Evolutionary conservation across 2,329 filamentous ascomycete genomes (phyloP), one percentile per base, ranked within the genome.

Genomic region (Xylaria sp.): DNA sequence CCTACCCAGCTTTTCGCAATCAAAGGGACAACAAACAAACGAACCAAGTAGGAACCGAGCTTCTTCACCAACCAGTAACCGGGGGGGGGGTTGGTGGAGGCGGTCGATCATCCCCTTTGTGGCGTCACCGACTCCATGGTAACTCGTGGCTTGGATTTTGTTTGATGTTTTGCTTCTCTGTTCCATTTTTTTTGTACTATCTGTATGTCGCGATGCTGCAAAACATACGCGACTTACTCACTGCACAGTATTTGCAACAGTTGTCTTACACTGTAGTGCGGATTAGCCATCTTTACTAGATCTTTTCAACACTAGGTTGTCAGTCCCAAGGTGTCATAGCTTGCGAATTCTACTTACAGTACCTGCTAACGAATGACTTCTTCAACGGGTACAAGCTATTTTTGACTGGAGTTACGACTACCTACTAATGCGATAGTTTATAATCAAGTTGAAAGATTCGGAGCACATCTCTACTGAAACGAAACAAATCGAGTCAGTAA

Each of bases 41-140:
- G 3, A 28, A 28, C 52, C 52, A 28, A 36, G 15, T 6, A 55
- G 28, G 52, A 58, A 52, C 65, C 43, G 65, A 63, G n/a, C 9
- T 54, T 36, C 36, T 28, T 64, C 39, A 64, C 39, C 48, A 48
- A 23, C 46, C 31, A 33, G 28, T 28, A 28, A 3, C 28, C 28
- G 55, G 61, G 56, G 41, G 6, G 28, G 4, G 55, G 15, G 48
- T 28, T 49, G 43, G 13, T n/a, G 9, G 48, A 13, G 55, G 46
- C 18, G 13, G 49, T 33, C 31, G 49, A 61, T 55, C 46, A 25
- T 20, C 58, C 43, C 33, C 54, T 25, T 58, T 66, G 41, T 58
- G 58, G 52, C 25, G 43, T 63, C 58, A 33, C 67, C 63, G 55
- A 62, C 28, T 18, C 62, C 57, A 58, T 61, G 62, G 64, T 66